Percentiles rank a stretch among this genome's conserved stretches.
phyloP scores from a whole-genome alignment of 345 rosid genomes.

The Eucalyptus paniculata region DNA sequence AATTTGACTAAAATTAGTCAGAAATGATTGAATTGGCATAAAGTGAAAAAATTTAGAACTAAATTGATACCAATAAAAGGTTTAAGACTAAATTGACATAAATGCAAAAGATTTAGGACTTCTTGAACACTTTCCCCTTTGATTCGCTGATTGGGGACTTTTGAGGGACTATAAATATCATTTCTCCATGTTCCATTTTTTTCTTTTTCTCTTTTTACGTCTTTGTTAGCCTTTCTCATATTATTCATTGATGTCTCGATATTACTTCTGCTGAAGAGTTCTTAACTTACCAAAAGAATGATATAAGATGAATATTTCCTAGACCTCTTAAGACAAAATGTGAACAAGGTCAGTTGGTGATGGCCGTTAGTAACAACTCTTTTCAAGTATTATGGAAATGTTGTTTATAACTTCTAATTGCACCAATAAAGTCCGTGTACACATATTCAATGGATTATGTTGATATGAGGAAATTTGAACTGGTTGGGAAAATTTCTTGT shows the following conservation, averaged over 20 bases:
- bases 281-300: not conserved
- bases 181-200: not conserved
- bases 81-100: too few species aligned
- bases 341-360: not conserved
- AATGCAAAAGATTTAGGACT: too few species aligned
- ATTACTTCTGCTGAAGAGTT: not conserved
- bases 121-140: too few species aligned
- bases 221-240: not conserved
- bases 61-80: rapidly evolving
- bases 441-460: not conserved
- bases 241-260: not conserved
- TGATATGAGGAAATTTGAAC: not conserved
- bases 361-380: not conserved
- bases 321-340: not conserved
- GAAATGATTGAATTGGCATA: too few species aligned
- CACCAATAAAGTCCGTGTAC: not conserved
- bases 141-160: not conserved
- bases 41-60: rapidly evolving
- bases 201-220: not conserved
- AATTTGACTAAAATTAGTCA: rapidly evolving
- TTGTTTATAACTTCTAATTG: too few species aligned
- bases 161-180: not conserved
- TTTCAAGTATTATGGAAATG: not conserved
- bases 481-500: too few species aligned
- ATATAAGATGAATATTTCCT: not conserved